phyloP scores from a whole-genome alignment of 2,329 filamentous ascomycete species.

The Dactylellina haptotyla region DNA sequence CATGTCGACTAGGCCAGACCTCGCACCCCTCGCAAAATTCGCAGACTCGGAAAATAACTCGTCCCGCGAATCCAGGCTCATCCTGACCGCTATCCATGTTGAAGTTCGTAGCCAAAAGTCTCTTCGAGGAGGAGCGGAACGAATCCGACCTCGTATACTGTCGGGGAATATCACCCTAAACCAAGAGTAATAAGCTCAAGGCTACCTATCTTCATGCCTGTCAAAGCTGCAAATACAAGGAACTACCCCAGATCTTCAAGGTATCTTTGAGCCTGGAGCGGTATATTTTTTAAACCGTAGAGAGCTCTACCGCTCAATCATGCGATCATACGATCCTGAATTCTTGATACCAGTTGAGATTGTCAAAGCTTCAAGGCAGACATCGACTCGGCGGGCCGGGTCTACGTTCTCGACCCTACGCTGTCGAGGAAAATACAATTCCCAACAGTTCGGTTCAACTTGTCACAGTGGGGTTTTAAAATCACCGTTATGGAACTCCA shows the following conservation, averaged over 20 bases:
- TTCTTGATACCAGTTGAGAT: slow-evolving; percentile 15
- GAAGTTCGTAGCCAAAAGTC: slow-evolving; percentile 9
- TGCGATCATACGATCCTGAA: neutral
- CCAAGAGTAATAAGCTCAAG: slow-evolving; percentile 7
- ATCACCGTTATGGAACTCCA: slow-evolving; percentile 15
- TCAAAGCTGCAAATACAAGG: slow-evolving; percentile 36
- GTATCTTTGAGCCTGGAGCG: slow-evolving; percentile 38
- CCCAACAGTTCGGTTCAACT: slow-evolving; percentile 35
- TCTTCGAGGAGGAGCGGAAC: slow-evolving; percentile 10
- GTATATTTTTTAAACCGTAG: slow-evolving; percentile 27
- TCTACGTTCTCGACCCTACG: neutral
- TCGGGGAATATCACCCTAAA: slow-evolving; percentile 36
- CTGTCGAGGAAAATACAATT: slow-evolving; percentile 16
- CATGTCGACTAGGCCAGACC: slow-evolving; percentile 23
- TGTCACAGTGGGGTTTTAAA: slow-evolving; percentile 40
- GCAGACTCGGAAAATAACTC: slow-evolving; percentile 52
- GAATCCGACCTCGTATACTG: slow-evolving; percentile 13
- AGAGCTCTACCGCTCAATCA: slow-evolving; percentile 27
- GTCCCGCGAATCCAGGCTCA: slow-evolving; percentile 40
- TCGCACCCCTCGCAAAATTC: slow-evolving; percentile 25
- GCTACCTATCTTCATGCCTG: slow-evolving; percentile 15
- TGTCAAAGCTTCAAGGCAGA: slow-evolving; percentile 23
- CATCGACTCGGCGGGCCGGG: neutral
- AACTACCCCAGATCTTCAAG: slow-evolving; percentile 13
- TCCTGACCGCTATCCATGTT: slow-evolving; percentile 27